Evolutionary conservation across 352 stramenopile genomes (phyloP).

Genomic region (Phytophthora macrochlamydospora): DNA sequence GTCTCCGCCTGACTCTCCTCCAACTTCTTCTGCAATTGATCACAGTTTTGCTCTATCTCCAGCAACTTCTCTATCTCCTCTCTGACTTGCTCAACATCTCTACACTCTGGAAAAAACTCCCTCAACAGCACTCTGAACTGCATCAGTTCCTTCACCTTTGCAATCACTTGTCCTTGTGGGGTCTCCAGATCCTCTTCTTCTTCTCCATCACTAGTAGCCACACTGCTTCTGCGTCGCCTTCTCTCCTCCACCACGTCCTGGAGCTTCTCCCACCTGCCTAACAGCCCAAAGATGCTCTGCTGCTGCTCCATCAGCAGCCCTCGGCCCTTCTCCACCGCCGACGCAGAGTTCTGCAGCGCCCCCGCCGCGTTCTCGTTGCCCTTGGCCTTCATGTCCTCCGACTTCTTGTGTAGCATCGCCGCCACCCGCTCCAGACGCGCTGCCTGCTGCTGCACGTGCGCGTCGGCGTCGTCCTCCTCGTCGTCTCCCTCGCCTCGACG

Average conservation of each 20-base stretch:
- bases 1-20: slow-evolving; percentile 31
- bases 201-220: slow-evolving; percentile 3
- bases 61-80: slow-evolving; percentile 14
- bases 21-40: slow-evolving; percentile 26
- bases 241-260: slow-evolving; percentile 9
- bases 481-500: slow-evolving; percentile 32
- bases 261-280: slow-evolving; percentile 34
- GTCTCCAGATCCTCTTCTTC: slow-evolving; percentile 7
- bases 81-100: slow-evolving; percentile 19
- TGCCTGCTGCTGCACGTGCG: slow-evolving; percentile 41
- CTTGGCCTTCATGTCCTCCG: slow-evolving; percentile 77
- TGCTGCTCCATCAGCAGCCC: slow-evolving; percentile 49
- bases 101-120: slow-evolving; percentile 20
- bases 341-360: slow-evolving; percentile 61
- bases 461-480: slow-evolving; percentile 25
- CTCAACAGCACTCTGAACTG: slow-evolving; percentile 24
- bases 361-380: slow-evolving; percentile 60
- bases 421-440: slow-evolving; percentile 48
- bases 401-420: slow-evolving; percentile 70
- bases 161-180: slow-evolving; percentile 10
- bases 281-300: slow-evolving; percentile 49
- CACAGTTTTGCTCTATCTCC: slow-evolving; percentile 21
- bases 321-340: slow-evolving; percentile 42
- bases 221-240: slow-evolving; percentile 1
- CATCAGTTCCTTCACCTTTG: slow-evolving; percentile 19